A percentile compares a stretch with the other conserved stretches of the same genome.
These are phyloP conservation scores for Boletus rufocinnamomeus DNA, from an alignment of 768 basidiomycete species.

Conservation along the genomic window DNA sequence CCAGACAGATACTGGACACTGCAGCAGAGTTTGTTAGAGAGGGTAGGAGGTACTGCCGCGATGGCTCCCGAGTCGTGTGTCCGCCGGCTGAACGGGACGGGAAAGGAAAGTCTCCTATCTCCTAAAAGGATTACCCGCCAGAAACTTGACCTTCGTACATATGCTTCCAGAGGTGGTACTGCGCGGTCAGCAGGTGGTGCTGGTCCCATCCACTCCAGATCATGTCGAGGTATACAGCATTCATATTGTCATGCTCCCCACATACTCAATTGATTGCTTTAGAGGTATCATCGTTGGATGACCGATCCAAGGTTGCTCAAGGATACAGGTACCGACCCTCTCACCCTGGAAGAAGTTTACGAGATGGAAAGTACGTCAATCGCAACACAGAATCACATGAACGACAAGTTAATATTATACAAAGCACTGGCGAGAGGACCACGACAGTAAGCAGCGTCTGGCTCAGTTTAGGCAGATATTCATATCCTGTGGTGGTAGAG, in stretches of 20 bases:
- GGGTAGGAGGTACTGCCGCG: neutral
- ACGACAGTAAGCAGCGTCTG: slow-evolving; percentile 58
- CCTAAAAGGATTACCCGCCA: neutral
- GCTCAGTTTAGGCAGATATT: neutral
- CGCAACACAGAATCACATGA: neutral
- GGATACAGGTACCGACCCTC: slow-evolving; percentile 82
- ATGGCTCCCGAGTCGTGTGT: neutral
- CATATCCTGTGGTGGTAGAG: slow-evolving; percentile 44
- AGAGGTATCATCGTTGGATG: slow-evolving; percentile 95
- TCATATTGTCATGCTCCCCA: neutral
- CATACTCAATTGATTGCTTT: neutral
- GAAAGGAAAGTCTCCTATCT: slow-evolving; percentile 25
- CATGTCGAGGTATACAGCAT: slow-evolving; percentile 39
- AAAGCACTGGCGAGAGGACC: slow-evolving; percentile 87
- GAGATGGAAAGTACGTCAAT: slow-evolving; percentile 78
- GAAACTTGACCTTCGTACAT: neutral
- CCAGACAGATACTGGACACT: slow-evolving; percentile 2
- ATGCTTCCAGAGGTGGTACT: slow-evolving; percentile 46
- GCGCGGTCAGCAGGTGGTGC: slow-evolving; percentile 63
- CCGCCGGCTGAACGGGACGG: neutral
- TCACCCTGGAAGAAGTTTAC: slow-evolving; percentile 78
- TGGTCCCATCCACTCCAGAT: slow-evolving; percentile 77
- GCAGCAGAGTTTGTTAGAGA: neutral
- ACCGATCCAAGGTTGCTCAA: slow-evolving; percentile 65
- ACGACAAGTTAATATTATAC: slow-evolving; percentile 2